Conservation (phyloP, 805 yeast species). For the Hanseniaspora guilliermondii region DNA sequence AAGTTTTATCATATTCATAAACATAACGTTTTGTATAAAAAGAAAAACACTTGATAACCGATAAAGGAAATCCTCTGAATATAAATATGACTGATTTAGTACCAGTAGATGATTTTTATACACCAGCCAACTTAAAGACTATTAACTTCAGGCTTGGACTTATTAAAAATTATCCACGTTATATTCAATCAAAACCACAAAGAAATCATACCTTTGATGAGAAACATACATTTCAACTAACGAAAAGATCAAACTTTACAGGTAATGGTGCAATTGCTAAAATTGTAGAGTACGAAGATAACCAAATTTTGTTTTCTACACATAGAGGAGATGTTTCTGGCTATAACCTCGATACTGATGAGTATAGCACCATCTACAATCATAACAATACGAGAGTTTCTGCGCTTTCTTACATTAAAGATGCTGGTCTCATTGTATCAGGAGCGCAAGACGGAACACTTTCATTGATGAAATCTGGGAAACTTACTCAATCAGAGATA, state of each 20-base stretch:
- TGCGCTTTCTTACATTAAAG: not conserved
- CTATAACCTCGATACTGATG: not conserved
- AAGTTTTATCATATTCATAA: not conserved
- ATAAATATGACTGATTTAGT: not conserved
- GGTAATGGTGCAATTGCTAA: slow-evolving; percentile 3
- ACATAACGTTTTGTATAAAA: no score
- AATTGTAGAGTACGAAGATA: not conserved
- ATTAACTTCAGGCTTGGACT: slow-evolving; percentile 40
- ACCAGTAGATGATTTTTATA: slow-evolving; percentile 55
- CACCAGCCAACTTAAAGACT: slow-evolving; percentile 57
- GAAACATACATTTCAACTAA: not conserved
- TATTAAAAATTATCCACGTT: slow-evolving; percentile 24
- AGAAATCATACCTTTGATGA: not conserved
- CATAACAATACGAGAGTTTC: slow-evolving; percentile 8
- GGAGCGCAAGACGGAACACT: slow-evolving; percentile 8
- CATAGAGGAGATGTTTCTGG: slow-evolving; percentile 1
- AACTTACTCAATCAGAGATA: not conserved
- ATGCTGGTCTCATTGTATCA: not conserved
- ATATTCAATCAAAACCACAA: not conserved
- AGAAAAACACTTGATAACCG: not conserved
- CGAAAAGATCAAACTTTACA: not conserved
- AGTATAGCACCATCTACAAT: not conserved
- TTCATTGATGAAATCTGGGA: not conserved
- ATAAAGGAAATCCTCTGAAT: not conserved
- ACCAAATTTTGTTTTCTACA: not conserved